Conservation (phyloP, 192 early-diverging fungal genomes). For the Oehlia diaphana region DNA sequence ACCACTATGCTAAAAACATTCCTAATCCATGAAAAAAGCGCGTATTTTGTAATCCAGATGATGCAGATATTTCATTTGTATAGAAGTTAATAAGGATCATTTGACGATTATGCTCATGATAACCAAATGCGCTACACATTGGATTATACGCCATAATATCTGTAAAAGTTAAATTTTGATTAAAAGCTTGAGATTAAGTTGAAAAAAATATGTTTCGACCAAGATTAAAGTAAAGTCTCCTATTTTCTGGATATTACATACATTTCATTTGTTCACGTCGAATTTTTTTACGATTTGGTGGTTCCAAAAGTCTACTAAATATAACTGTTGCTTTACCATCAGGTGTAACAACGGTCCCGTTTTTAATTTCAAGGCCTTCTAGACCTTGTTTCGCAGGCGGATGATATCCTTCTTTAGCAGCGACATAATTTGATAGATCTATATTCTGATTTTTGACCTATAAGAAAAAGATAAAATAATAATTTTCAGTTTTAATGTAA, state of each 20-base stretch:
- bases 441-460: neutral
- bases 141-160: slow-evolving; percentile 17
- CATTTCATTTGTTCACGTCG: neutral
- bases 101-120: slow-evolving; percentile 3
- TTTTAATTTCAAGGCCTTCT: too few species aligned
- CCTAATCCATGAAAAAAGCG: slow-evolving; percentile 21
- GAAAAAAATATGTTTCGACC: too few species aligned
- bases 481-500: too few species aligned
- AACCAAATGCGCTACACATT: neutral
- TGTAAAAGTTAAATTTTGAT: neutral
- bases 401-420: neutral
- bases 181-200: too few species aligned
- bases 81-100: slow-evolving; percentile 8
- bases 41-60: neutral
- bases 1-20: slow-evolving; percentile 29
- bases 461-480: neutral
- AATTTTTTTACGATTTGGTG: slow-evolving; percentile 5
- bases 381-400: neutral
- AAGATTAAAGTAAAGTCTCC: neutral
- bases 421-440: slow-evolving; percentile 1
- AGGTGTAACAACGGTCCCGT: too few species aligned
- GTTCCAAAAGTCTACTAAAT: neutral
- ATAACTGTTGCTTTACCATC: neutral
- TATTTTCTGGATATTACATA: neutral
- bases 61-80: neutral